Percentiles rank a stretch among this genome's conserved stretches.
Evolutionary conservation across 129 eudicot species (phyloP).

Genomic region (Smallanthus sonchifolius): DNA sequence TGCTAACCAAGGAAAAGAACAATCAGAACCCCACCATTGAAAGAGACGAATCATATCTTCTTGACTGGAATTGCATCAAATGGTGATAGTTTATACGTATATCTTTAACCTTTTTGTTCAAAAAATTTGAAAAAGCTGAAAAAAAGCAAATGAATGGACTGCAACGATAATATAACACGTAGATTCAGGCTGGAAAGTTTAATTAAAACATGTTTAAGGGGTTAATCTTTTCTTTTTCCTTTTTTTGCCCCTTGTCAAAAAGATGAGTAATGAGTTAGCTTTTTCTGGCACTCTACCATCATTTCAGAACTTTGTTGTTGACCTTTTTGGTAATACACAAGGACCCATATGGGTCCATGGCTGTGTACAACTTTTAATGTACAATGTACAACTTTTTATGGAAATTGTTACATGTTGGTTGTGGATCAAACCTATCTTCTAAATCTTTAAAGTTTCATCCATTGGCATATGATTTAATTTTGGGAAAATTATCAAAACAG

Average conservation of each 20-base stretch:
- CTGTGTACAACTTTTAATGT: neutral
- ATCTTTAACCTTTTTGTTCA: conserved; percentile 21
- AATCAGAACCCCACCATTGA: conserved; percentile 35
- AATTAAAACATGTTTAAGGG: conserved; percentile 23
- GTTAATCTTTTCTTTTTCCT: conserved; percentile 11
- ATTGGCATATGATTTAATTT: too few relatives aligned
- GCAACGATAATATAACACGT: conserved; percentile 50
- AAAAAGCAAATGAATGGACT: conserved; percentile 27
- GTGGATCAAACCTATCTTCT: too few relatives aligned
- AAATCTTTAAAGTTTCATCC: too few relatives aligned
- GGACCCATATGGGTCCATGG: conserved; percentile 8
- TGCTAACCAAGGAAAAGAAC: conserved; percentile 21
- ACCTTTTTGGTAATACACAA: conserved; percentile 18
- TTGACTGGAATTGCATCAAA: conserved; percentile 54
- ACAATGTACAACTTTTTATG: too few relatives aligned
- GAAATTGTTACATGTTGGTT: too few relatives aligned
- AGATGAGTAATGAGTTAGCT: neutral
- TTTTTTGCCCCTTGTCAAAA: neutral
- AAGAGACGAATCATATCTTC: conserved; percentile 35
- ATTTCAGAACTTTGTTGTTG: conserved; percentile 10
- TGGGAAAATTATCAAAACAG: too few relatives aligned
- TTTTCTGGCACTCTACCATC: neutral
- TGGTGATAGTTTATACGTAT: conserved; percentile 21
- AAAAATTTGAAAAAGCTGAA: conserved; percentile 4
- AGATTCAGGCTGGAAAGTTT: conserved; percentile 73